Conservation (phyloP, 108 stramenopile genomes). For the Tribonema minus region DNA sequence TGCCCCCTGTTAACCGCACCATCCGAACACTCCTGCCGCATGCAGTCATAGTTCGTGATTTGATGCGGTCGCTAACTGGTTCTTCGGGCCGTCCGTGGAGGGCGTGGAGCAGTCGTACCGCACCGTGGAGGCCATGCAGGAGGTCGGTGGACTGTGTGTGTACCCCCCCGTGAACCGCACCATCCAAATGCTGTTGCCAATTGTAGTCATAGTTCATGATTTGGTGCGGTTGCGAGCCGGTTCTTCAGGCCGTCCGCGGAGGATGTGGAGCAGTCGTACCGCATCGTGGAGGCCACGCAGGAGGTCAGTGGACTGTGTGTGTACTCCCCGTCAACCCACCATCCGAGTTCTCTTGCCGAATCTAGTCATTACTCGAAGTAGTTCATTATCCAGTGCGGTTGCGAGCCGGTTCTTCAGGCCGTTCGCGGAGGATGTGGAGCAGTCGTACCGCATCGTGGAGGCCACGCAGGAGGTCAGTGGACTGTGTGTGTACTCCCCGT, state of each 20-base stretch:
- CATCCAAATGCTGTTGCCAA: neutral
- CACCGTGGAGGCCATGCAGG: constrained; percentile 5
- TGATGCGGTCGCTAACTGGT: constrained; percentile 12
- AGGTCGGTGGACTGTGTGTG: too few species aligned
- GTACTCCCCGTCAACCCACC: too few species aligned
- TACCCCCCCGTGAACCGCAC: too few species aligned
- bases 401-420: constrained; percentile 35
- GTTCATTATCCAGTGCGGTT: neutral
- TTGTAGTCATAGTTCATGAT: neutral
- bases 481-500: too few species aligned
- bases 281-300: constrained; percentile 11
- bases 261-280: constrained; percentile 32
- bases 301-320: too few species aligned
- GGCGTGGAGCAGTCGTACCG: constrained; percentile 33
- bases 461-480: neutral
- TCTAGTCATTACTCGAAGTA: neutral
- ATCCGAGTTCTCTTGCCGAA: neutral
- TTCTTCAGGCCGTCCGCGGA: constrained; percentile 31
- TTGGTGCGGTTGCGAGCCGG: constrained; percentile 2
- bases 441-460: constrained; percentile 28
- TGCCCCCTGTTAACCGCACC: too few species aligned
- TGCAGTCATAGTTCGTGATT: neutral
- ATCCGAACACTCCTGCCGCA: neutral
- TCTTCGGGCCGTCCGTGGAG: constrained; percentile 32
- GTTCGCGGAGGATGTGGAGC: constrained; percentile 26